Conservation (phyloP, 306 rosid genomes). For the Sindora glabra region DNA sequence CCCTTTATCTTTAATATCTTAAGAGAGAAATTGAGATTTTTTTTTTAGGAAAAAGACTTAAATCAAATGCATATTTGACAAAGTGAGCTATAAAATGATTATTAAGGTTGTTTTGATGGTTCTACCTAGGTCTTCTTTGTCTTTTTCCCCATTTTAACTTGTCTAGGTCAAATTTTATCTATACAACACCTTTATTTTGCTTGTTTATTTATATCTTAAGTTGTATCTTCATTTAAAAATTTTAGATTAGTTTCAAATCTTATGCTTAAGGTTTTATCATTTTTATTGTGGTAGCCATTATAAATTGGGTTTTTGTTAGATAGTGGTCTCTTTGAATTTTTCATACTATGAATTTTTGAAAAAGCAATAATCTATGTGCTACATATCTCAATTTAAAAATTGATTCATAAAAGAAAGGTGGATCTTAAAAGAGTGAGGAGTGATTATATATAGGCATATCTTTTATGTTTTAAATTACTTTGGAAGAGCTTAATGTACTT, state of each 20-base stretch:
- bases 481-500: constrained; percentile 8
- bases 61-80: no score
- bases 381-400: constrained; percentile 14
- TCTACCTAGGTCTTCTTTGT: no score
- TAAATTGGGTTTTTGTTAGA: constrained; percentile 8
- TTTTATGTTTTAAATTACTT: constrained; percentile 8
- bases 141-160: no score
- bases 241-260: background rate
- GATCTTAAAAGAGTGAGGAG: constrained; percentile 1
- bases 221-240: background rate
- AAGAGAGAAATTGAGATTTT: no score
- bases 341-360: background rate
- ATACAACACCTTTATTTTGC: background rate
- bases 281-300: constrained; percentile 9
- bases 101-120: no score
- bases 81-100: no score
- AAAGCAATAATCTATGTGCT: constrained; percentile 8
- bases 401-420: background rate
- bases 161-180: background rate
- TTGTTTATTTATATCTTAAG: background rate
- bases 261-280: constrained; percentile 6
- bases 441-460: constrained; percentile 16
- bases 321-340: constrained; percentile 2
- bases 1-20: no score
- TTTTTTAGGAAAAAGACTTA: no score